A percentile compares a stretch with the other conserved stretches of the same genome.
phyloP scores from a whole-genome alignment of 768 basidiomycete species.

The Boletus vinaceobasis region DNA sequence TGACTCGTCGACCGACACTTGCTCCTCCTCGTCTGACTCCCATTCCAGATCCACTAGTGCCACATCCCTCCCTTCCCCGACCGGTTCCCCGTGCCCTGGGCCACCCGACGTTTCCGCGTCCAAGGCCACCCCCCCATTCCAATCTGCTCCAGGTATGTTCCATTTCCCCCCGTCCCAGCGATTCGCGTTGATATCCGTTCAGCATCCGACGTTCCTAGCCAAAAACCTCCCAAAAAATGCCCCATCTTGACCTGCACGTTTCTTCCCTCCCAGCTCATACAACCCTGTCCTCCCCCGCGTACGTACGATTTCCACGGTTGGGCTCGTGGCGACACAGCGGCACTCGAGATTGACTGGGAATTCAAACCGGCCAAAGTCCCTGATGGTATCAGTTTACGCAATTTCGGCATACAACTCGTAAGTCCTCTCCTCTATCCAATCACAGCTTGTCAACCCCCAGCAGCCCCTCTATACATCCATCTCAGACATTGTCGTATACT shows the following conservation, averaged over 20 bases:
- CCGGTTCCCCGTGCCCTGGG: constrained; percentile 10
- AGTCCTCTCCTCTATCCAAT: constrained; percentile 32
- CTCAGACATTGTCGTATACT: constrained; percentile 89
- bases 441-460: constrained; percentile 5
- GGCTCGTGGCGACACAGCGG: constrained; percentile 13
- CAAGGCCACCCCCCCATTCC: constrained; percentile 1
- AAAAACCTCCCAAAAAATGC: constrained; percentile 19
- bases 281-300: constrained; percentile 22
- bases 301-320: constrained; percentile 19
- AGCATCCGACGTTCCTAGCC: constrained; percentile 3
- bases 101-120: not conserved
- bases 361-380: constrained; percentile 73
- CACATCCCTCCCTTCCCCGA: constrained; percentile 30
- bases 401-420: constrained; percentile 88
- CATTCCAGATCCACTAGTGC: constrained; percentile 24
- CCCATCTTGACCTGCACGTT: constrained; percentile 51
- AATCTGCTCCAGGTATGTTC: constrained; percentile 2
- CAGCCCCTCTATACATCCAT: constrained; percentile 83
- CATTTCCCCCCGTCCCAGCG: not conserved
- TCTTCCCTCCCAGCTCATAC: constrained; percentile 44
- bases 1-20: constrained; percentile 24
- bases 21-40: constrained; percentile 21
- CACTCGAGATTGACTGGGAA: constrained; percentile 44
- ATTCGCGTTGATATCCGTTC: constrained; percentile 4
- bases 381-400: constrained; percentile 78